A percentile compares a stretch with the other conserved stretches of the same genome.
Conservation (phyloP, 495 filamentous ascomycete species). For the Cudoniella acicularis region DNA sequence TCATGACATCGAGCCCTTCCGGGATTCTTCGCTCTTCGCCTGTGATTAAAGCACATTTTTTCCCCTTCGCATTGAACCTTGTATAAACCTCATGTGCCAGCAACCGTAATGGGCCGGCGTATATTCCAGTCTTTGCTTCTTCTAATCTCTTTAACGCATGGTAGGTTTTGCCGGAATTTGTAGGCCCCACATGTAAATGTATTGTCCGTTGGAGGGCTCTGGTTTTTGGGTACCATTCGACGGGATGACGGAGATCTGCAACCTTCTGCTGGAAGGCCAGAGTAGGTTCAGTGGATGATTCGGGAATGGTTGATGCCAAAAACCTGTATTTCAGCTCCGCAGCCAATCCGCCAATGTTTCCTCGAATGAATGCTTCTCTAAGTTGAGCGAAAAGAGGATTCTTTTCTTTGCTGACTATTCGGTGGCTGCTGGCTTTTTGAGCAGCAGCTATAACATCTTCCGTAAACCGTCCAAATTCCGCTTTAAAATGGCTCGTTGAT, state of each 20-base stretch:
- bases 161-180: conserved; percentile 98
- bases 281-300: conserved; percentile 25
- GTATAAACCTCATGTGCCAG: conserved; percentile 91
- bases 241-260: conserved; percentile 77
- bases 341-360: conserved; percentile 43
- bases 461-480: neutral
- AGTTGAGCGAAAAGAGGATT: conserved; percentile 53
- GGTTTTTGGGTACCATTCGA: conserved; percentile 87
- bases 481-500: conserved; percentile 23
- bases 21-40: conserved; percentile 78
- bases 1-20: conserved; percentile 41
- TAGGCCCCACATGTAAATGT: conserved; percentile 94
- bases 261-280: conserved; percentile 55
- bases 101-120: conserved; percentile 85
- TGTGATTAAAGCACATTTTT: conserved; percentile 75
- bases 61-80: conserved; percentile 72
- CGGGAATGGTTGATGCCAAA: conserved; percentile 38
- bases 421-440: conserved; percentile 4
- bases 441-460: neutral
- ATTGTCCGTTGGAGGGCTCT: conserved; percentile 74
- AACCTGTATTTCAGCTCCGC: conserved; percentile 55
- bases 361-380: conserved; percentile 51
- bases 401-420: conserved; percentile 12
- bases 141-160: conserved; percentile 87
- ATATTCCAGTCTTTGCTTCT: conserved; percentile 70